phyloP scores from a whole-genome alignment of 2,329 filamentous ascomycete species.

The Pseudogymnoascus sp. region DNA sequence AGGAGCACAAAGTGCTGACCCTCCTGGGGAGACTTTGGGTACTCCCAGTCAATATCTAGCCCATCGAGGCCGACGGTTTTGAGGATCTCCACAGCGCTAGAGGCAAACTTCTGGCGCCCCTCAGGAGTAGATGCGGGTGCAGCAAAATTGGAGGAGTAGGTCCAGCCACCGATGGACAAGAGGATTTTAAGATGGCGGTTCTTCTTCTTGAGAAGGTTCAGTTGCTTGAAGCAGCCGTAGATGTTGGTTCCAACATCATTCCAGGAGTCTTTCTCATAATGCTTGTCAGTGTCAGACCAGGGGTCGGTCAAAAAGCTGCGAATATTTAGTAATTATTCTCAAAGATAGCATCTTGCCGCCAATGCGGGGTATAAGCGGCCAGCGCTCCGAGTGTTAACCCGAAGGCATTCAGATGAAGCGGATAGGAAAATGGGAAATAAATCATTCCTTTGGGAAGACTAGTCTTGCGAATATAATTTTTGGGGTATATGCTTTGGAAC shows the following conservation, averaged over 20 bases:
- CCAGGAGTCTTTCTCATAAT: slow-evolving; percentile 61
- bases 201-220: slow-evolving; percentile 71
- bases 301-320: slow-evolving; percentile 46
- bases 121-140: slow-evolving; percentile 60
- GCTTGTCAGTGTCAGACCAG: slow-evolving; percentile 66
- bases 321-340: slow-evolving; percentile 7
- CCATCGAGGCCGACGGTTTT: slow-evolving; percentile 74
- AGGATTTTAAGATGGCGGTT: slow-evolving; percentile 81
- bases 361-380: background rate
- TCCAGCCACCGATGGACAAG: slow-evolving; percentile 87
- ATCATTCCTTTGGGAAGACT: background rate
- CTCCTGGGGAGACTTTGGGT: slow-evolving; percentile 47
- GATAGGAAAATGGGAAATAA: background rate
- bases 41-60: slow-evolving; percentile 63
- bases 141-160: slow-evolving; percentile 79
- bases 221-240: slow-evolving; percentile 83
- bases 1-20: slow-evolving; percentile 53
- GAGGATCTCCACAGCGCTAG: slow-evolving; percentile 64
- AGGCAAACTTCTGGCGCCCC: slow-evolving; percentile 66
- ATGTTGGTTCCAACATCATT: slow-evolving; percentile 70
- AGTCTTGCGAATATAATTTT: background rate
- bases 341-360: background rate
- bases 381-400: background rate
- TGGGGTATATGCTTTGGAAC: background rate
- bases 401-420: background rate